Evolutionary conservation across 306 rosid species (phyloP).

Genomic region (Vigna trinervia): DNA sequence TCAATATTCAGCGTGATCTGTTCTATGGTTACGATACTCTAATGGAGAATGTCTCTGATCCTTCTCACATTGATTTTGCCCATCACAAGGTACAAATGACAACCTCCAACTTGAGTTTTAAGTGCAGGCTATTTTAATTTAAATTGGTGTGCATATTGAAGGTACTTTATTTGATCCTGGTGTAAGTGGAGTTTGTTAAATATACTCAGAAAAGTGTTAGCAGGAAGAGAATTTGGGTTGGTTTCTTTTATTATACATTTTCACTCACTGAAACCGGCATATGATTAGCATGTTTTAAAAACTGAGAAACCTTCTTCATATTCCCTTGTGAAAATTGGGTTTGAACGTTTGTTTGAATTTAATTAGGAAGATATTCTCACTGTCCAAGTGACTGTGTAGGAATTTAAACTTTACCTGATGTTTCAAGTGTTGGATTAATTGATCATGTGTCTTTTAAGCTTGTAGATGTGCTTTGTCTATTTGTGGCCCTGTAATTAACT

Average conservation of each 20-base stretch:
- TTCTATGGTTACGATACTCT: conserved; percentile 96
- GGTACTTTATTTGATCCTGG: conserved; percentile 33
- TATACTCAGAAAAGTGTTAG: not conserved
- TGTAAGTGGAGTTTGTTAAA: conserved; percentile 19
- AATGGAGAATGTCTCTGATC: conserved; percentile 98
- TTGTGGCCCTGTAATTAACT: not conserved
- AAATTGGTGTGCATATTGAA: not conserved
- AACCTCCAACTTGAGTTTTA: conserved; percentile 25
- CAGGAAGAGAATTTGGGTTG: conserved; percentile 25
- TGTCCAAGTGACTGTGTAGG: not conserved
- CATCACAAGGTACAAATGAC: conserved; percentile 84
- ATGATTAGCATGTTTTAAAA: conserved; percentile 21
- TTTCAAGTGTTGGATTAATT: not conserved
- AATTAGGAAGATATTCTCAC: conserved; percentile 1
- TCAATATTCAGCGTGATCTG: conserved; percentile 98
- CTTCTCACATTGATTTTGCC: conserved; percentile 97
- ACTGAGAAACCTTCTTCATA: conserved; percentile 15
- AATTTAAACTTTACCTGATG: conserved; percentile 4
- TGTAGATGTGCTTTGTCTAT: conserved; percentile 1
- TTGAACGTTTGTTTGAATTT: not conserved
- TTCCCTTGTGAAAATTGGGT: conserved; percentile 18
- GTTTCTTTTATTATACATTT: conserved; percentile 14
- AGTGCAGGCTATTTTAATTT: conserved; percentile 28
- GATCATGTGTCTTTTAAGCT: conserved; percentile 18
- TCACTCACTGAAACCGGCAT: conserved; percentile 2